Conservation (phyloP, 768 basidiomycete genomes). For the Russula abietina region DNA sequence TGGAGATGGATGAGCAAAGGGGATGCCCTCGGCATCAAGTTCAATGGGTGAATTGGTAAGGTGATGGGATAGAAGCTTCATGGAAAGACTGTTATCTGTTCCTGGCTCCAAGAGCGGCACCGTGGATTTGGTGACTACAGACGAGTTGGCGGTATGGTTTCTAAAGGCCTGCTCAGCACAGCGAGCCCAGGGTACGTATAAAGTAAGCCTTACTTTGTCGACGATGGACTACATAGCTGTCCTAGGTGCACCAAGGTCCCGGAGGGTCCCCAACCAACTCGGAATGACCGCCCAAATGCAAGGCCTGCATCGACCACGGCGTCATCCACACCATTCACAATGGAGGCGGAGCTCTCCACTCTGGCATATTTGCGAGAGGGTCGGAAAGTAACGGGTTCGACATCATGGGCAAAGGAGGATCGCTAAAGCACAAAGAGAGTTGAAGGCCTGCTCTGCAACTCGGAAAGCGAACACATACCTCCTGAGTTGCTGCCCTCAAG, state of each 20-base stretch:
- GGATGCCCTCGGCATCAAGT: constrained; percentile 62
- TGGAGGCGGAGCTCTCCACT: constrained; percentile 62
- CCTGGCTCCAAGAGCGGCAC: constrained; percentile 37
- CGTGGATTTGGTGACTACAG: constrained; percentile 47
- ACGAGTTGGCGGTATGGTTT: constrained; percentile 54
- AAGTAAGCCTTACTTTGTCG: constrained; percentile 41
- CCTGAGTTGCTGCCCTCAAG: constrained; percentile 47
- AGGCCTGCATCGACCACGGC: constrained; percentile 76
- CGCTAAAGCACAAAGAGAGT: constrained; percentile 41
- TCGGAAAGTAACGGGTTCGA: constrained; percentile 58
- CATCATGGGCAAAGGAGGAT: constrained; percentile 70
- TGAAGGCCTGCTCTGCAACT: neutral
- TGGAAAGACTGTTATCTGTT: constrained; percentile 39
- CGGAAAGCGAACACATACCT: constrained; percentile 40
- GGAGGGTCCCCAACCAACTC: constrained; percentile 85
- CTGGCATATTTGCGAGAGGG: constrained; percentile 79
- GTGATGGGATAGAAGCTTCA: constrained; percentile 71
- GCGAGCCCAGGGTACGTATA: neutral
- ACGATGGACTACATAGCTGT: constrained; percentile 55
- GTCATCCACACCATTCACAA: constrained; percentile 57
- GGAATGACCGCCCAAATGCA: constrained; percentile 78
- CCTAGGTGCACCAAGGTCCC: constrained; percentile 74
- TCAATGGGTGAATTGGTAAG: constrained; percentile 65
- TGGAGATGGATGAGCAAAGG: constrained; percentile 58
- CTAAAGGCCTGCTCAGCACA: constrained; percentile 31